Conservation (phyloP, 2,329 filamentous ascomycete genomes). For the Dactylellina leptospora region DNA sequence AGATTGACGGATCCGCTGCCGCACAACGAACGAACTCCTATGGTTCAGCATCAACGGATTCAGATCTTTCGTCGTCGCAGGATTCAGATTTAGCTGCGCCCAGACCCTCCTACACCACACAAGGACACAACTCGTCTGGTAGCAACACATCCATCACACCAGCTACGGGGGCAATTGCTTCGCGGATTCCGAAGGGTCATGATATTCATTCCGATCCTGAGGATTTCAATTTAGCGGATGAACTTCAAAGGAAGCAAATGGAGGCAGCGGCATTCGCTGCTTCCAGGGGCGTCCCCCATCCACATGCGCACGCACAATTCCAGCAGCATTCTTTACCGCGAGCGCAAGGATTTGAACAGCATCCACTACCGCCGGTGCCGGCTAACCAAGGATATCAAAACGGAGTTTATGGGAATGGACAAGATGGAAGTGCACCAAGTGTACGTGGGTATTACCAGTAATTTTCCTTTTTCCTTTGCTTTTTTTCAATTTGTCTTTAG, state of each 20-base stretch:
- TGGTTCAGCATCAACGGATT: conserved; percentile 30
- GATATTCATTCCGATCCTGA: conserved; percentile 39
- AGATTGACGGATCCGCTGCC: not conserved
- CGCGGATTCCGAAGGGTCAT: conserved; percentile 31
- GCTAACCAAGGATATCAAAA: conserved; percentile 20
- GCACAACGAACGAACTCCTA: conserved; percentile 35
- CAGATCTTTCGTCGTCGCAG: conserved; percentile 21
- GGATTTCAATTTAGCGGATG: conserved; percentile 40
- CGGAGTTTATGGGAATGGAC: conserved; percentile 31
- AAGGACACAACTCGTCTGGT: conserved; percentile 13
- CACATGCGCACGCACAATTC: conserved; percentile 13
- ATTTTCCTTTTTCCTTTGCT: conserved; percentile 7
- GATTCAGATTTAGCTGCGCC: conserved; percentile 33
- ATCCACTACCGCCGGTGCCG: conserved; percentile 12
- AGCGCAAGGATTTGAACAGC: conserved; percentile 3
- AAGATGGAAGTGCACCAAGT: conserved; percentile 50
- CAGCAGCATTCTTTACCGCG: conserved; percentile 27
- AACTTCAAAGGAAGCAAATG: conserved; percentile 33
- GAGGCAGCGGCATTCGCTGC: conserved; percentile 24
- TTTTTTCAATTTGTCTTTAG: conserved; percentile 7
- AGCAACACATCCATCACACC: conserved; percentile 28
- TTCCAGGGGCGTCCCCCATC: conserved; percentile 17
- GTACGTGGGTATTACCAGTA: conserved; percentile 53
- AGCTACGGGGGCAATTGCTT: conserved; percentile 34
- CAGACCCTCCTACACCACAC: conserved; percentile 29